A percentile compares a stretch with the other conserved stretches of the same genome.
phyloP scores from a whole-genome alignment of 192 early-diverging fungal species.

The Coemansia furcata region DNA sequence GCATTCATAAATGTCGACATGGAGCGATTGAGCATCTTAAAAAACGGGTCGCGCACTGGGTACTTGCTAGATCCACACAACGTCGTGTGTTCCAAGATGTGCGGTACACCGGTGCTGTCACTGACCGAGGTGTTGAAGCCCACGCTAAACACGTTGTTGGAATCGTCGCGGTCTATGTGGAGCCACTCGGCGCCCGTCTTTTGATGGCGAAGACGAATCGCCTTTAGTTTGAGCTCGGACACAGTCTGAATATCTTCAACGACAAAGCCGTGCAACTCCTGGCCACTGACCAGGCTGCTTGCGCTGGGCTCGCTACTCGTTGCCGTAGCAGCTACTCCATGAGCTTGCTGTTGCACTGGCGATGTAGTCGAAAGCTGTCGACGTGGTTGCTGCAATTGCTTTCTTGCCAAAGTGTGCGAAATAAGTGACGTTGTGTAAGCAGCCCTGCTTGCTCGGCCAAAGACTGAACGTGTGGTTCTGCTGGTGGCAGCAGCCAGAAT shows the following conservation, averaged over 20 bases:
- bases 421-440: background rate
- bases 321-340: background rate
- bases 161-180: constrained; percentile 81
- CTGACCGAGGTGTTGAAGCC: constrained; percentile 82
- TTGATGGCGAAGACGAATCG: constrained; percentile 71
- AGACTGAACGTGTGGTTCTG: background rate
- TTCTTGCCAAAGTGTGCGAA: background rate
- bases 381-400: background rate
- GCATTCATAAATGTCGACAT: constrained; percentile 98
- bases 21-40: constrained; percentile 95
- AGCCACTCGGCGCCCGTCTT: constrained; percentile 82
- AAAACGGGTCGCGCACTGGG: constrained; percentile 97
- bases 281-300: constrained; percentile 16
- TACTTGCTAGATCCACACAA: constrained; percentile 84
- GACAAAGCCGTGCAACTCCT: constrained; percentile 41
- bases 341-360: background rate
- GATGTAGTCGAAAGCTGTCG: background rate
- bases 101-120: constrained; percentile 85
- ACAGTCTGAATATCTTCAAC: constrained; percentile 57
- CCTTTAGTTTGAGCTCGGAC: constrained; percentile 75
- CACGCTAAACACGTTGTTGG: constrained; percentile 94
- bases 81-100: constrained; percentile 95
- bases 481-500: constrained; percentile 17
- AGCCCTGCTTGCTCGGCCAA: background rate
- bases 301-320: constrained; percentile 4